Conservation (phyloP, 176 grass and related monocot genomes). For the Bolboschoenus planiculmis region DNA sequence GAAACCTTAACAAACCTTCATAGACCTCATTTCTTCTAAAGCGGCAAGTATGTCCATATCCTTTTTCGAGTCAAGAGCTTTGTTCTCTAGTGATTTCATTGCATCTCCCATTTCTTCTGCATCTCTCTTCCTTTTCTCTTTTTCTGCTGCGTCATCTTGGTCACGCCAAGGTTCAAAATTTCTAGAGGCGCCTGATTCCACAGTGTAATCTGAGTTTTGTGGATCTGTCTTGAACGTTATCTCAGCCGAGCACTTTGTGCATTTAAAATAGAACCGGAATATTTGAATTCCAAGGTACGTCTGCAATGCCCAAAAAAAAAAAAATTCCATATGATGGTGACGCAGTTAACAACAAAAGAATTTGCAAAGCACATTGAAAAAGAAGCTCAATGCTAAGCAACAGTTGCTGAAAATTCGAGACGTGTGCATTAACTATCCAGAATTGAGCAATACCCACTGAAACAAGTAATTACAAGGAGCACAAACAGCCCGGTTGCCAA, state of each 20-base stretch:
- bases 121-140: constrained; percentile 38
- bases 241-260: constrained; percentile 39
- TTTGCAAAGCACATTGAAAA: neutral
- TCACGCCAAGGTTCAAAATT: constrained; percentile 49
- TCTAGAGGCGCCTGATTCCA: constrained; percentile 42
- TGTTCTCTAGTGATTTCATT: constrained; percentile 50
- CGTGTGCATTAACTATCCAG: neutral
- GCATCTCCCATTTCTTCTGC: constrained; percentile 53
- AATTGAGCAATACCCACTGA: neutral
- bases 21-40: constrained; percentile 48
- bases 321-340: neutral
- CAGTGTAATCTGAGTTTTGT: constrained; percentile 42
- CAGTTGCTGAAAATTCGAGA: neutral
- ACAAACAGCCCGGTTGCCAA: neutral
- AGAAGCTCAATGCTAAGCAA: neutral
- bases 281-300: constrained; percentile 39
- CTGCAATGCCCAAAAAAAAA: constrained; percentile 14
- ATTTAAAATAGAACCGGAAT: constrained; percentile 53
- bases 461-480: neutral
- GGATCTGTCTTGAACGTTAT: constrained; percentile 49
- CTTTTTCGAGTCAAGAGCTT: constrained; percentile 36
- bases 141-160: constrained; percentile 26
- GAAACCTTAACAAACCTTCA: constrained; percentile 35
- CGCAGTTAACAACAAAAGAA: neutral
- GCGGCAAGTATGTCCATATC: constrained; percentile 57